Conservation (phyloP, 2,329 filamentous ascomycete genomes). For the Aspergillus arachidicola region DNA sequence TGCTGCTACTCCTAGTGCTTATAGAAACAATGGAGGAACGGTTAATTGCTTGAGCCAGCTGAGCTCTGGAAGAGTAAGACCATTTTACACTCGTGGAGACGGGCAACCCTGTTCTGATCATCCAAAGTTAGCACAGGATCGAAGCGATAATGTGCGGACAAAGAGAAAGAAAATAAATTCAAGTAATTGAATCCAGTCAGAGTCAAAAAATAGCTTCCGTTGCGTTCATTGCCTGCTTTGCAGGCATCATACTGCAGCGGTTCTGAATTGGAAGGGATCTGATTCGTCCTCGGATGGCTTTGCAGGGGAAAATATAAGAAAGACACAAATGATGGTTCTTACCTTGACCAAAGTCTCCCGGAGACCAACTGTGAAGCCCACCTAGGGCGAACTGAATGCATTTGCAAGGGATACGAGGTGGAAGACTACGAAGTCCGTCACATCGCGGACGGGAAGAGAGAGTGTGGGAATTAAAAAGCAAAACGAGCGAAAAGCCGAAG, state of each 20-base stretch:
- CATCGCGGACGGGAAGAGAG: slow-evolving; percentile 22
- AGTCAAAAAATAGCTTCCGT: slow-evolving; percentile 23
- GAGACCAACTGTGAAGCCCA: slow-evolving; percentile 37
- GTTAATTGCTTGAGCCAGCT: slow-evolving; percentile 10
- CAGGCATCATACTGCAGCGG: slow-evolving; percentile 68
- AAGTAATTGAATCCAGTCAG: slow-evolving; percentile 18
- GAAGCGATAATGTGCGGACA: not conserved
- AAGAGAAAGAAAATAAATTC: not conserved
- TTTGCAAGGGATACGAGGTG: slow-evolving; percentile 26
- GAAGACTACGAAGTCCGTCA: slow-evolving; percentile 21
- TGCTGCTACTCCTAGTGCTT: slow-evolving; percentile 29
- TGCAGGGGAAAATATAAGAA: slow-evolving; percentile 10
- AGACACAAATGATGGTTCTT: slow-evolving; percentile 24
- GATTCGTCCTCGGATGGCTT: slow-evolving; percentile 46
- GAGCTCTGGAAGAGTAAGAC: slow-evolving; percentile 7
- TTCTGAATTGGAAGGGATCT: slow-evolving; percentile 53
- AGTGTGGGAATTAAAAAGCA: slow-evolving; percentile 18
- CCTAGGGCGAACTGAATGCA: slow-evolving; percentile 44
- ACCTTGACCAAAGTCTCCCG: slow-evolving; percentile 36
- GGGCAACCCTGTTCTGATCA: slow-evolving; percentile 30
- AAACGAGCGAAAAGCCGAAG: slow-evolving; percentile 14
- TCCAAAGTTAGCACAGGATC: slow-evolving; percentile 25
- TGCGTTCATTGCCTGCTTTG: slow-evolving; percentile 48
- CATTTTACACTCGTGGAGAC: slow-evolving; percentile 13
- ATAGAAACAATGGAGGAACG: slow-evolving; percentile 8